These are phyloP conservation scores for Xerocomus spinulosus DNA, from an alignment of 768 basidiomycete species.

Conservation along the genomic window DNA sequence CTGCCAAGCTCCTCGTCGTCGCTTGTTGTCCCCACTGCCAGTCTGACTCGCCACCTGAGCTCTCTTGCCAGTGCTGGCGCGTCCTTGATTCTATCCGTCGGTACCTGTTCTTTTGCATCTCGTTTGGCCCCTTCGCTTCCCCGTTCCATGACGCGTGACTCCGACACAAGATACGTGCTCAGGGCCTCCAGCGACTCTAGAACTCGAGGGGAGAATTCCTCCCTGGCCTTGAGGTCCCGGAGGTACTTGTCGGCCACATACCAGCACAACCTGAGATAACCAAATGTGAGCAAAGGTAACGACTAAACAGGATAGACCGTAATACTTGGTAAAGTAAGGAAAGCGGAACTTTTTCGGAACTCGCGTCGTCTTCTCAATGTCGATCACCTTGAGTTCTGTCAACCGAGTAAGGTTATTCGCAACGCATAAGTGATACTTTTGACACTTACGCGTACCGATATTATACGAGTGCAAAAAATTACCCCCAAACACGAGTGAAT, in stretches of 20 bases:
- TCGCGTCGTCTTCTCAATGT: slow-evolving; percentile 89
- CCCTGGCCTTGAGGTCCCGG: slow-evolving; percentile 60
- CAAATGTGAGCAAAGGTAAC: slow-evolving; percentile 1
- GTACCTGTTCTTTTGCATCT: slow-evolving; percentile 78
- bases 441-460: slow-evolving; percentile 70
- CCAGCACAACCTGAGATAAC: slow-evolving; percentile 69
- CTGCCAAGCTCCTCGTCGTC: slow-evolving; percentile 55
- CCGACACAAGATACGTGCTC: slow-evolving; percentile 74
- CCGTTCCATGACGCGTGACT: slow-evolving; percentile 67
- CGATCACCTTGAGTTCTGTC: slow-evolving; percentile 79
- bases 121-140: slow-evolving; percentile 68
- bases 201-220: slow-evolving; percentile 53
- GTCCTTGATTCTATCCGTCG: slow-evolving; percentile 77
- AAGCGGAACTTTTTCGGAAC: slow-evolving; percentile 92
- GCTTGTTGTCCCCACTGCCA: slow-evolving; percentile 56
- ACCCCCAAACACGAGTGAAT: slow-evolving; percentile 94
- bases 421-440: neutral
- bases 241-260: slow-evolving; percentile 82
- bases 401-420: slow-evolving; percentile 8
- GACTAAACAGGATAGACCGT: slow-evolving; percentile 18
- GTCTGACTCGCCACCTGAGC: slow-evolving; percentile 74
- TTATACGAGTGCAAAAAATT: slow-evolving; percentile 96
- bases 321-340: slow-evolving; percentile 72
- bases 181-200: slow-evolving; percentile 67
- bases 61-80: slow-evolving; percentile 77